phyloP scores from a whole-genome alignment of 257 asterid genomes.

The Verbena officinalis region DNA sequence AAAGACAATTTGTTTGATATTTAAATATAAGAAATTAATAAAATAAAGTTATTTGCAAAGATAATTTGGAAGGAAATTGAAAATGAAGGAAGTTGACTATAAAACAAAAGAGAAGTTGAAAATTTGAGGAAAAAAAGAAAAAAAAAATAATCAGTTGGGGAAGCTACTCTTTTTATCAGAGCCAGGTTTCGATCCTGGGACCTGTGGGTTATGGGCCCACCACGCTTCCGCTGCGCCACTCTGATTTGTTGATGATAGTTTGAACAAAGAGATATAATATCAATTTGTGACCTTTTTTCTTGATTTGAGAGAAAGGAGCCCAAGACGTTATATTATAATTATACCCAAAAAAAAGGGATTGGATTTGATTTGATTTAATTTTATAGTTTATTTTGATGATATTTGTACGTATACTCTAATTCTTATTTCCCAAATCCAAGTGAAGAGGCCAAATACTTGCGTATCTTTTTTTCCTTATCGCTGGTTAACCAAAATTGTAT shows the following conservation, averaged over 20 bases:
- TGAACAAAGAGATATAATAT: too few relatives aligned
- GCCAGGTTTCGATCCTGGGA: conserved; percentile 99
- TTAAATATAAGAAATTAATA: too few relatives aligned
- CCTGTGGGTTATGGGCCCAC: conserved; percentile 99
- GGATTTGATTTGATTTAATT: too few relatives aligned
- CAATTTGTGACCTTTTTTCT: too few relatives aligned
- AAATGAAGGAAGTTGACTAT: background rate
- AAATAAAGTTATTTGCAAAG: background rate
- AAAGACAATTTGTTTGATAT: too few relatives aligned
- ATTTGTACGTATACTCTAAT: too few relatives aligned
- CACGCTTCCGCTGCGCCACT: conserved; percentile 99
- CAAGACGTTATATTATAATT: too few relatives aligned
- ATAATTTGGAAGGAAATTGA: background rate
- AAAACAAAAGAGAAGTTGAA: background rate
- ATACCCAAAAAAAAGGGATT: too few relatives aligned
- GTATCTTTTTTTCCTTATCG: too few relatives aligned
- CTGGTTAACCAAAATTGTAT: too few relatives aligned
- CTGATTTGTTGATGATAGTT: conserved; percentile 45
- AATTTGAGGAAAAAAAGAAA: background rate
- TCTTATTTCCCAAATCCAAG: background rate
- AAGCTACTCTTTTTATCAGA: conserved; percentile 52
- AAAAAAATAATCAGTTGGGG: background rate
- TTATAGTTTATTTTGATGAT: too few relatives aligned
- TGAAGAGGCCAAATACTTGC: background rate
- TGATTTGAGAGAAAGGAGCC: too few relatives aligned